Evolutionary conservation across 495 filamentous ascomycete species (phyloP).

Genomic region (Pseudoneurospora amorphoporcata): DNA sequence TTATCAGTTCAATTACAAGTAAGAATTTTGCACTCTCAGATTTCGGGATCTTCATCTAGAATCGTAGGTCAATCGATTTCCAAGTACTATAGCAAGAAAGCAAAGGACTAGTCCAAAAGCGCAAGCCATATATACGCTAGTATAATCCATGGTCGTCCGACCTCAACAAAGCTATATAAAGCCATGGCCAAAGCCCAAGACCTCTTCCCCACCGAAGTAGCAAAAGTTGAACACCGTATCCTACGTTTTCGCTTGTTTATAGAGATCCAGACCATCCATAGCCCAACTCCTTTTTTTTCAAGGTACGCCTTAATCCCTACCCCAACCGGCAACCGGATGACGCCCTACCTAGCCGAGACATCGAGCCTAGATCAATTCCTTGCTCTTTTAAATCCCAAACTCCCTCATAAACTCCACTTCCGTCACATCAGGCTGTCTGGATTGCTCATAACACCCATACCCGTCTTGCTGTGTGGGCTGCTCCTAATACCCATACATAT

Average conservation of each 20-base stretch:
- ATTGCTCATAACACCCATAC: slow-evolving; percentile 12
- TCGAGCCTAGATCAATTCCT: background rate
- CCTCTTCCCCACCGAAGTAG: background rate
- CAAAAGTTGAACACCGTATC: background rate
- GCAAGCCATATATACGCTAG: background rate
- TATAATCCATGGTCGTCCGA: background rate
- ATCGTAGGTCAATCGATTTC: background rate
- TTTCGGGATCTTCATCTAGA: background rate
- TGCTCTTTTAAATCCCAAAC: background rate
- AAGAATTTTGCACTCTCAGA: background rate
- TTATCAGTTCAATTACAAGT: background rate
- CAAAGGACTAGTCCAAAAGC: background rate
- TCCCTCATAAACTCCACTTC: background rate
- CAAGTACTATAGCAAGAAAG: background rate
- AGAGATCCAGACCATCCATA: background rate
- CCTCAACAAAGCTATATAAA: background rate
- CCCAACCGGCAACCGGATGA: background rate
- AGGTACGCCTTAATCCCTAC: background rate
- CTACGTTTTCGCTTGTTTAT: background rate
- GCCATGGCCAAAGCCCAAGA: background rate
- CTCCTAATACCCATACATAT: slow-evolving; percentile 16
- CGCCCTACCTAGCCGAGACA: background rate
- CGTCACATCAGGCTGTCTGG: background rate
- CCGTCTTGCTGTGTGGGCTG: background rate
- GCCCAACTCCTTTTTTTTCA: background rate